These are phyloP conservation scores for Eragrostis curvula DNA, from an alignment of 176 grass and related monocot species.

Conservation along the genomic window DNA sequence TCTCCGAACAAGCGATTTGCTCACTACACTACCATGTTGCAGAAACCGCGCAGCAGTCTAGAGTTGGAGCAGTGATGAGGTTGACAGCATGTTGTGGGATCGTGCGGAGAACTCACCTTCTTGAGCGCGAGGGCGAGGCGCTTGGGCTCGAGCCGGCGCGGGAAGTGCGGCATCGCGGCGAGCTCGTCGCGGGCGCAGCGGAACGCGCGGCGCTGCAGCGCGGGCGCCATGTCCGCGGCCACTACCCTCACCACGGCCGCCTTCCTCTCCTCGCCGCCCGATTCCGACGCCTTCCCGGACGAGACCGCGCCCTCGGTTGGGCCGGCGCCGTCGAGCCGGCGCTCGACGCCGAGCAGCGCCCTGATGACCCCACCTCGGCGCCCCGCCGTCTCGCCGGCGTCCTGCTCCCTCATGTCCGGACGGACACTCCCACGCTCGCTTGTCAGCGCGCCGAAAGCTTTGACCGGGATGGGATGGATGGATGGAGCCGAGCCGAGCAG, in stretches of 20 bases:
- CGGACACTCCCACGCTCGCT: background rate
- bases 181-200: conserved; percentile 76
- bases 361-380: conserved; percentile 65
- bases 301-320: background rate
- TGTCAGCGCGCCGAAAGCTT: conserved; percentile 4
- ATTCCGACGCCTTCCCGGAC: conserved; percentile 27
- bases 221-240: conserved; percentile 76
- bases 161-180: conserved; percentile 71
- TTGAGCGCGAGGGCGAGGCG: conserved; percentile 88
- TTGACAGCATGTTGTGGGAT: background rate
- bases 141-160: conserved; percentile 73
- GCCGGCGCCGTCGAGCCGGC: conserved; percentile 36
- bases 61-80: background rate
- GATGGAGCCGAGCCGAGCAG: background rate
- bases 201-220: conserved; percentile 84
- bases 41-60: background rate
- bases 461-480: conserved; percentile 12
- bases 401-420: conserved; percentile 38
- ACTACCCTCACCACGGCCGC: conserved; percentile 70
- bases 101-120: conserved; percentile 54
- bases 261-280: conserved; percentile 35
- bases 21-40: background rate
- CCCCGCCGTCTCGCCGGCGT: conserved; percentile 53
- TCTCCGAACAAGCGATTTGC: background rate
- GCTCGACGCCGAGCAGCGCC: conserved; percentile 62